Conservation (phyloP, 2,329 filamentous ascomycete species). For the Pseudogymnoascus sp. region DNA sequence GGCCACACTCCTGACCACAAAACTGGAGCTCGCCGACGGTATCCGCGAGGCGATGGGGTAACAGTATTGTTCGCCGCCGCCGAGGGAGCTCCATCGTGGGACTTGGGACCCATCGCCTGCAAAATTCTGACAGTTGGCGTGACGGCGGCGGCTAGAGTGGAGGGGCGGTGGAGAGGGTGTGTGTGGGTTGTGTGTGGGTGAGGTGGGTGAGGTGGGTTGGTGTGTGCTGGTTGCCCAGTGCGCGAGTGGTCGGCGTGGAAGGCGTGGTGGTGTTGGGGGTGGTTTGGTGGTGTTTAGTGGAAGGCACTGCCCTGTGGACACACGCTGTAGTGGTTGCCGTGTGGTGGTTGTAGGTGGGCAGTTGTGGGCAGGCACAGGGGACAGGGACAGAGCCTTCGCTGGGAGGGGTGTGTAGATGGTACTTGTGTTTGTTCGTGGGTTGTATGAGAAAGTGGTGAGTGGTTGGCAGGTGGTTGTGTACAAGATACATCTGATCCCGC, state of each 20-base stretch:
- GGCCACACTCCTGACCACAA: not conserved
- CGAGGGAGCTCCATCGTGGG: not conserved
- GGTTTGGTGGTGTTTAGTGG: not conserved
- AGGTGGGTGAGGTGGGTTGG: not conserved
- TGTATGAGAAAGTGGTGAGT: not conserved
- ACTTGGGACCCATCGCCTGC: not conserved
- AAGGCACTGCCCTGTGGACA: not conserved
- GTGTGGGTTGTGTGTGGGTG: too few relatives aligned
- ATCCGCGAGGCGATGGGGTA: constrained; percentile 8
- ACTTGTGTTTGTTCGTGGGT: not conserved
- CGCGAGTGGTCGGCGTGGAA: not conserved
- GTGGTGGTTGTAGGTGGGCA: too few relatives aligned
- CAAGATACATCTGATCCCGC: not conserved
- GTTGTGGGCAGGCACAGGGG: not conserved
- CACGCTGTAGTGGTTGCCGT: not conserved
- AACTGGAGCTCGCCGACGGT: constrained; percentile 1
- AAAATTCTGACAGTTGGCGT: constrained; percentile 9
- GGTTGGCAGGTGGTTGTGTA: not conserved
- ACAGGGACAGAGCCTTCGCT: not conserved
- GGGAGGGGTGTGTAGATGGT: not conserved
- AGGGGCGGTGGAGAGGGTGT: not conserved
- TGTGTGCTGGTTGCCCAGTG: not conserved
- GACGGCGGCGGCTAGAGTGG: not conserved
- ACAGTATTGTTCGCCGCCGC: not conserved
- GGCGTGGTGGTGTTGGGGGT: not conserved